Conservation (phyloP, 2,329 filamentous ascomycete species). For the Paecilomyces niveus region DNA sequence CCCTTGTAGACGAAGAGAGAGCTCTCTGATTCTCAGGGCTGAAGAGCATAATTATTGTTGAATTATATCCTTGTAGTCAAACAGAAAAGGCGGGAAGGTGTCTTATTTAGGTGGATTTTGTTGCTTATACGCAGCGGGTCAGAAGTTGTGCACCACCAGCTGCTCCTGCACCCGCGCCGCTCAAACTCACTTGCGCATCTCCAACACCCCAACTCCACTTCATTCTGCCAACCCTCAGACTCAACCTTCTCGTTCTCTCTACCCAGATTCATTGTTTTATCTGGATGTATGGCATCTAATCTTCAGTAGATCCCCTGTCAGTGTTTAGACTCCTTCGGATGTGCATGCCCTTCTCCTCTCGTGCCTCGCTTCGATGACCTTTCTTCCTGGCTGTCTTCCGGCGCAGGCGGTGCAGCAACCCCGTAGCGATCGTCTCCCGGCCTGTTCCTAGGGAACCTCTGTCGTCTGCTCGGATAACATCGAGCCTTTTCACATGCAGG, state of each 20-base stretch:
- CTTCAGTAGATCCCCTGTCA: constrained; percentile 8
- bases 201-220: not conserved
- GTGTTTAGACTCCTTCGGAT: constrained; percentile 1
- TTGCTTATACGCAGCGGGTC: not conserved
- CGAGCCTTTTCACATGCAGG: constrained; percentile 32
- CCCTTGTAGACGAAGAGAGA: not conserved
- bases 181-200: not conserved
- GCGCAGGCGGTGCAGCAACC: constrained; percentile 32
- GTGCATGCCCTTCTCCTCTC: constrained; percentile 7
- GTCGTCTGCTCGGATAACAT: constrained; percentile 18
- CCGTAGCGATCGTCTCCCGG: constrained; percentile 13
- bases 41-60: not conserved
- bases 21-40: not conserved
- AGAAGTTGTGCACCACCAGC: not conserved
- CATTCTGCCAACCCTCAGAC: not conserved
- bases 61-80: no score
- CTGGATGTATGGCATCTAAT: constrained; percentile 9
- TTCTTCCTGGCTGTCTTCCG: constrained; percentile 21
- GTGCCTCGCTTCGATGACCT: constrained; percentile 36
- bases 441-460: constrained; percentile 15
- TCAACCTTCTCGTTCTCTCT: constrained; percentile 5
- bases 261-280: not conserved
- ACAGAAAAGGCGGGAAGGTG: not conserved
- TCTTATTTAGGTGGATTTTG: not conserved
- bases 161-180: not conserved